phyloP scores from a whole-genome alignment of 768 basidiomycete genomes.

The Phylloporus arenicola region DNA sequence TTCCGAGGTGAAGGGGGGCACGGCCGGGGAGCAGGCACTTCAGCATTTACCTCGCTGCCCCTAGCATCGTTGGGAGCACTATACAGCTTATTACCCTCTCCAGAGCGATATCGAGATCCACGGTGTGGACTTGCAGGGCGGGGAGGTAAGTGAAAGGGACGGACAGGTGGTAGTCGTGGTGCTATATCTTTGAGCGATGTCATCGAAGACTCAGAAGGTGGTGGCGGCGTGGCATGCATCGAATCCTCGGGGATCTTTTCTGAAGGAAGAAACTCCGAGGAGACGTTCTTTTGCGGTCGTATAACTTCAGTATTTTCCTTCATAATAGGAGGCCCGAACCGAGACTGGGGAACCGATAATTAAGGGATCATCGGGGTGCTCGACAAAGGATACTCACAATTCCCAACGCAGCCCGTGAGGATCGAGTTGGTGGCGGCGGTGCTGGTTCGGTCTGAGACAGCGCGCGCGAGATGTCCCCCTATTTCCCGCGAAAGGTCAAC shows the following conservation, averaged over 20 bases:
- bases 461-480: slow-evolving; percentile 7
- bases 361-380: neutral
- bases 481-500: slow-evolving; percentile 2
- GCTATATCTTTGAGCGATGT: slow-evolving; percentile 10
- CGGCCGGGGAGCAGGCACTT: slow-evolving; percentile 1
- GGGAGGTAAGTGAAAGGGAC: slow-evolving; percentile 20
- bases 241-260: slow-evolving; percentile 12
- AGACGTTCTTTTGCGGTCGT: slow-evolving; percentile 1
- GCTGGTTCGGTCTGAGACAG: slow-evolving; percentile 11
- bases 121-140: slow-evolving; percentile 18
- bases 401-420: slow-evolving; percentile 15
- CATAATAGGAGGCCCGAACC: slow-evolving; percentile 28
- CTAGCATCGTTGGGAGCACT: neutral
- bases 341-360: slow-evolving; percentile 19
- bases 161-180: neutral
- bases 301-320: slow-evolving; percentile 15
- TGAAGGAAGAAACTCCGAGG: slow-evolving; percentile 16
- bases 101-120: slow-evolving; percentile 6
- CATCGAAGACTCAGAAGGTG: slow-evolving; percentile 28
- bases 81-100: slow-evolving; percentile 3
- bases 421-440: slow-evolving; percentile 2
- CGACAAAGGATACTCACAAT: slow-evolving; percentile 6
- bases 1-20: slow-evolving; percentile 8
- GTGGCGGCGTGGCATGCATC: slow-evolving; percentile 24
- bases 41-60: slow-evolving; percentile 4